Percentiles rank a stretch among this genome's conserved stretches.
These are phyloP conservation scores for Russula vinacea DNA, from an alignment of 768 basidiomycete species.

Conservation along the genomic window DNA sequence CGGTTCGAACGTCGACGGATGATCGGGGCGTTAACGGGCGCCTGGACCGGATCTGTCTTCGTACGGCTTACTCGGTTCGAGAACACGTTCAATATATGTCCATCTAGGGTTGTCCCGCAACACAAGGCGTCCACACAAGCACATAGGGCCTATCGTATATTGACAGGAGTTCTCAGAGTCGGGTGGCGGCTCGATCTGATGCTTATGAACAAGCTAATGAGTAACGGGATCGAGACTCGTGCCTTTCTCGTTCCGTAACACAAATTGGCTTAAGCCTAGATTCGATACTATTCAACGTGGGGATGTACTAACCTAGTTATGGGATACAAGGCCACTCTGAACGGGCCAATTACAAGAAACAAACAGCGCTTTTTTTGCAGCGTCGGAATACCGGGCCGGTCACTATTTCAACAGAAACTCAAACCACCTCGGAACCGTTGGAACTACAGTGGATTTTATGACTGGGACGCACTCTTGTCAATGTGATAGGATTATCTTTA, in stretches of 20 bases:
- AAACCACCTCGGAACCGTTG: background rate
- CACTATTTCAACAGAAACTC: background rate
- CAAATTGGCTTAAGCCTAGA: background rate
- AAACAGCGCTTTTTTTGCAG: background rate
- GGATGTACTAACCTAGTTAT: background rate
- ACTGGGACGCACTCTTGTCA: background rate
- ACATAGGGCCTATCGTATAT: background rate
- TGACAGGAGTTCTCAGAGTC: too few relatives aligned
- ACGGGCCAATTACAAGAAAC: background rate
- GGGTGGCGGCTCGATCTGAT: conserved; percentile 1
- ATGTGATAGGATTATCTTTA: background rate
- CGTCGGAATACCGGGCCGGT: background rate
- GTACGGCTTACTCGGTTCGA: conserved; percentile 2
- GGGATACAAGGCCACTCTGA: background rate
- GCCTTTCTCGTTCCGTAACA: background rate
- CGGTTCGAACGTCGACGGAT: background rate
- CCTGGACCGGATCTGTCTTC: background rate
- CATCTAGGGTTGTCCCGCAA: background rate
- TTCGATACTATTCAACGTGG: background rate
- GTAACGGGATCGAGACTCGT: background rate
- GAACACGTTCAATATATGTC: background rate
- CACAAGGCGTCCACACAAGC: background rate
- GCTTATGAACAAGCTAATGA: background rate
- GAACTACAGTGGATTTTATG: background rate
- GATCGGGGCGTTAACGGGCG: background rate